Base-by-base conservation (phyloP, 352 stramenopile genomes). In the Hyaloperonospora brassicae region DNA sequence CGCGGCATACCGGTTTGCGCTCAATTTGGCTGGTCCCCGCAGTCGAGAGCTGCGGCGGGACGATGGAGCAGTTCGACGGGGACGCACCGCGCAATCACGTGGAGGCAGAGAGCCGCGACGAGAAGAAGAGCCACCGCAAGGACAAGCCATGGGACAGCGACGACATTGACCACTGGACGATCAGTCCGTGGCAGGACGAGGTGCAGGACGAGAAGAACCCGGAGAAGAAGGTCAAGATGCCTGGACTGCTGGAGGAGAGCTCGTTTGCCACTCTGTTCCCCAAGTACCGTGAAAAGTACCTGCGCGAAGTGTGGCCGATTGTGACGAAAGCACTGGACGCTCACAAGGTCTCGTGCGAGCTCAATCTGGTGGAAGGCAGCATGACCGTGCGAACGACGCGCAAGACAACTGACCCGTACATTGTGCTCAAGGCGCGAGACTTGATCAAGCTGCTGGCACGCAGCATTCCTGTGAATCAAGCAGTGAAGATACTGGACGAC, bases 251-350 rank as follows among this genome's bases (percentile, higher is more conserved):
- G 27, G 96, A 99, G 72, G 97, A 99, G 79, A 98, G 89, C 44
- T 98, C 86, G 50, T 99, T 99, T 71, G 97, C 97, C 36, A 99
- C 96, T 48, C 86, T 99, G 11, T 99, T 99, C 69, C 97, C 97
- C 38, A 98, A 12, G 14, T 42, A 99, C 72, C 82, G 97, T 39
- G 97, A 99, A 73, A 98, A 98, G 61, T 99, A 99, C 76, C 71
- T 99, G 30, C 86, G 71, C 81, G 95, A 99, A 70, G 83, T 98
- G 7, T 99, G 97, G 97, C 96, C 96, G 1, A 84, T 98, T 35
- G 90, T 99, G 55, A 99, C 36, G 99, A 97, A 97, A 53, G 86
- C 9, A 43, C 81, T 99, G 21, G 94, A 98, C 54, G 81, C 79
- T 43, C 69, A 96, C 36, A 98, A 97, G 59, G 88, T 99, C 48